Conservation (phyloP, 257 asterid species). For the Fraxinus americana region DNA sequence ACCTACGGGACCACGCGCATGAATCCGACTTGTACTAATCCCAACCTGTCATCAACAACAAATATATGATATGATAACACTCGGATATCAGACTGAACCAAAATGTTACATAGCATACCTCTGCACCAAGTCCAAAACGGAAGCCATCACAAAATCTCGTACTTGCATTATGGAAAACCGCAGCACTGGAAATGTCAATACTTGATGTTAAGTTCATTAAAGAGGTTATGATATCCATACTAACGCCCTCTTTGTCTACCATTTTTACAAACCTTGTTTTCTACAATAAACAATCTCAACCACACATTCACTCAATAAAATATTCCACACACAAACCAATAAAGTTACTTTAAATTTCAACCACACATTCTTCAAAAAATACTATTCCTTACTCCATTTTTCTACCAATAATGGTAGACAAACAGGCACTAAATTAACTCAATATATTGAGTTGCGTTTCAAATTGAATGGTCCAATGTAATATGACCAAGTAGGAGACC, state of each 20-base stretch:
- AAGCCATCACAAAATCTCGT: conserved; percentile 90
- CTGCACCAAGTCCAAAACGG: conserved; percentile 96
- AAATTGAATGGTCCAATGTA: not conserved
- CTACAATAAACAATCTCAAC: too few relatives aligned
- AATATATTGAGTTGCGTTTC: too few relatives aligned
- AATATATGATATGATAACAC: conserved; percentile 11
- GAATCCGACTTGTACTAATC: conserved; percentile 89
- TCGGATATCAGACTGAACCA: not conserved
- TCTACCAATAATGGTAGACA: too few relatives aligned
- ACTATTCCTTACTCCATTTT: too few relatives aligned
- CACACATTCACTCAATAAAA: too few relatives aligned
- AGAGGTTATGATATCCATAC: conserved; percentile 9
- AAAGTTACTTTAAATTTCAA: too few relatives aligned
- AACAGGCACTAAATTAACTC: not conserved
- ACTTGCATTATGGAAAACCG: conserved; percentile 79
- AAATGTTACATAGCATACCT: conserved; percentile 49
- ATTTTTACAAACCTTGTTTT: too few relatives aligned
- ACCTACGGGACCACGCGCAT: conserved; percentile 98
- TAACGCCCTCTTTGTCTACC: too few relatives aligned
- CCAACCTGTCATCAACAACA: conserved; percentile 64
- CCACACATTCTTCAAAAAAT: too few relatives aligned
- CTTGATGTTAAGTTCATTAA: conserved; percentile 15
- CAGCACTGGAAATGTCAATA: conserved; percentile 64
- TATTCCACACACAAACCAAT: too few relatives aligned
- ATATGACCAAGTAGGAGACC: not conserved